phyloP scores from a whole-genome alignment of 345 rosid species.

The Gossypium herbaceum region DNA sequence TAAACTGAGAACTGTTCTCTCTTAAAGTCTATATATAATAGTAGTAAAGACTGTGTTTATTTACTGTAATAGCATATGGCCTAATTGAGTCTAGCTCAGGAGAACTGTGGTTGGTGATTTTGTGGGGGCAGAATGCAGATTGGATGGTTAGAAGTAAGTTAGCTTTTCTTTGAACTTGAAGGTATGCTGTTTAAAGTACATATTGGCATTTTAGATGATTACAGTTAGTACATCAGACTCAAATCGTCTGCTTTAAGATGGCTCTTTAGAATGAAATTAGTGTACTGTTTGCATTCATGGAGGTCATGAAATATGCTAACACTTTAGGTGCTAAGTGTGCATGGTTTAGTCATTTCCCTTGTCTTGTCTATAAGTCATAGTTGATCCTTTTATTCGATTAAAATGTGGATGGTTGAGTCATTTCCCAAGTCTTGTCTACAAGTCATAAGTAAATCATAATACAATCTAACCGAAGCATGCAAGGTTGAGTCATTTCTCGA shows the following conservation, averaged over 20 bases:
- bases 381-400: not conserved
- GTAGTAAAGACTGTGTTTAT: not conserved
- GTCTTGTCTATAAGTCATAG: not conserved
- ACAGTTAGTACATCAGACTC: not conserved
- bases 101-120: not conserved
- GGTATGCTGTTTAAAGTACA: not conserved
- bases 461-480: not conserved
- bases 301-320: not conserved
- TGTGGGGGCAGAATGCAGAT: not conserved
- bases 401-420: not conserved
- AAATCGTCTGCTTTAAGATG: not conserved
- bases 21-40: not conserved
- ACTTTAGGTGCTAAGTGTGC: not conserved
- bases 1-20: not conserved
- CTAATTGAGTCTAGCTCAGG: not conserved
- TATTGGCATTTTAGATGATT: conserved; percentile 1
- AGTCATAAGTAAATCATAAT: not conserved
- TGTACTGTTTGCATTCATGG: not conserved
- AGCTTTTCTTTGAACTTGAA: not conserved
- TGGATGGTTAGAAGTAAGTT: not conserved
- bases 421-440: not conserved
- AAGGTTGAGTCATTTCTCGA: conserved; percentile 6
- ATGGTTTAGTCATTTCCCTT: not conserved
- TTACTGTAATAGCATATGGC: not conserved
- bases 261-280: not conserved